Evolutionary conservation across 164 flowering plant species (phyloP).

Genomic region (Piper betle): DNA sequence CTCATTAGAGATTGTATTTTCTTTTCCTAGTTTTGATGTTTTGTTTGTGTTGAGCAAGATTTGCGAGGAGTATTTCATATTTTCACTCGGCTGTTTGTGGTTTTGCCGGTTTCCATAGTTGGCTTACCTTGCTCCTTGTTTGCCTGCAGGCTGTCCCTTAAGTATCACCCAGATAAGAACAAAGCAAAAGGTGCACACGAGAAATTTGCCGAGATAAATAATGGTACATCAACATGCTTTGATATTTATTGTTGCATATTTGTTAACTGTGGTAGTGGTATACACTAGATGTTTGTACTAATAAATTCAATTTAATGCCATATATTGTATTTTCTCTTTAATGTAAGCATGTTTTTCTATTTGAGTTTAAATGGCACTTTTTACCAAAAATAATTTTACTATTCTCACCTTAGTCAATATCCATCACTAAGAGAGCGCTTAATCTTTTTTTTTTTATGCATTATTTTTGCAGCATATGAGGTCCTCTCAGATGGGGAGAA

Average conservation of each 20-base stretch:
- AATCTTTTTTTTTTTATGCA: not conserved
- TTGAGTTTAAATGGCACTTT: too few species aligned
- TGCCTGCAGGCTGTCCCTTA: conserved; percentile 68
- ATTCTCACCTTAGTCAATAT: not conserved
- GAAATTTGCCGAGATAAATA: conserved; percentile 81
- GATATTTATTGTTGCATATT: not conserved
- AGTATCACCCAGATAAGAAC: conserved; percentile 96
- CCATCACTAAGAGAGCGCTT: not conserved
- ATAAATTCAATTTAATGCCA: not conserved
- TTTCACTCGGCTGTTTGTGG: not conserved
- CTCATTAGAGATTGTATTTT: not conserved
- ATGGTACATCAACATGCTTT: conserved; percentile 30
- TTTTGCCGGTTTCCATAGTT: not conserved
- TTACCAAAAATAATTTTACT: too few species aligned
- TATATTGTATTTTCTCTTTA: too few species aligned
- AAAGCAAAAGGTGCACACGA: conserved; percentile 81
- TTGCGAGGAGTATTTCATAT: not conserved
- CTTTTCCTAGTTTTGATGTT: not conserved
- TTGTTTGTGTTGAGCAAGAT: not conserved
- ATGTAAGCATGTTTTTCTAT: too few species aligned
- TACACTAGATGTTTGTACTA: not conserved
- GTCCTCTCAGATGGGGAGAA: conserved; percentile 83
- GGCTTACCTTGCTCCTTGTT: not conserved
- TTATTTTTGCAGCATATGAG: conserved; percentile 61
- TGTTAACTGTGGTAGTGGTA: not conserved